Conservation (phyloP, 805 yeast species). For the Kregervanrija pseudodelftensis region DNA sequence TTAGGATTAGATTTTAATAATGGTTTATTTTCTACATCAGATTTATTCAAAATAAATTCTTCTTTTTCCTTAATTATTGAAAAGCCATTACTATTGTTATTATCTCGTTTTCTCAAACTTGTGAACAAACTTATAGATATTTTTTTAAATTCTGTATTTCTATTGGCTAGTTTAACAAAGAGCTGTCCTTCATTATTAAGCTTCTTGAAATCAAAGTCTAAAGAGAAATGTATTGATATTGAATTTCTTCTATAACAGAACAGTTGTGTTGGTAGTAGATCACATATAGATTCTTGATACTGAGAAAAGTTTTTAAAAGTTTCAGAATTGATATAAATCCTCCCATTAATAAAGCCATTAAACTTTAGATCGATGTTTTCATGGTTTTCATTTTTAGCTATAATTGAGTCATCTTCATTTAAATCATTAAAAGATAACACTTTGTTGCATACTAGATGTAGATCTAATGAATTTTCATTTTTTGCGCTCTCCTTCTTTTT, state of each 20-base stretch:
- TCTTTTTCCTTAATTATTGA: not conserved
- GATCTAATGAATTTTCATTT: too few relatives aligned
- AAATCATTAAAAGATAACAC: too few relatives aligned
- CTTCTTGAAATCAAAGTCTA: not conserved
- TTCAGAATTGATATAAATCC: slow-evolving; percentile 6
- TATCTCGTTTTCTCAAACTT: not conserved
- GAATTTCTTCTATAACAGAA: slow-evolving; percentile 11
- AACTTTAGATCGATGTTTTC: not conserved
- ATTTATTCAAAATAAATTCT: not conserved
- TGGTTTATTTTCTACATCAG: not conserved
- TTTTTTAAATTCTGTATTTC: not conserved
- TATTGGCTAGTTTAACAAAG: not conserved
- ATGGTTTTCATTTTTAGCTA: too few relatives aligned
- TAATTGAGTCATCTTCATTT: too few relatives aligned
- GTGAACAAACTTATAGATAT: not conserved
- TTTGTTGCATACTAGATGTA: too few relatives aligned
- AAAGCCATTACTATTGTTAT: not conserved
- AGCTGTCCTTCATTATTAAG: not conserved
- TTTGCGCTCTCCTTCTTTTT: too few relatives aligned
- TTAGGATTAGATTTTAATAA: too few relatives aligned
- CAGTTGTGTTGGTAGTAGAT: not conserved
- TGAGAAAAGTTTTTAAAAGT: not conserved
- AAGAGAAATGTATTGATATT: slow-evolving; percentile 1
- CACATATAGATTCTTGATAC: too few relatives aligned
- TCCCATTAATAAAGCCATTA: slow-evolving; percentile 1